Conservation (phyloP, 805 yeast genomes). For the Lachancea sp. region DNA sequence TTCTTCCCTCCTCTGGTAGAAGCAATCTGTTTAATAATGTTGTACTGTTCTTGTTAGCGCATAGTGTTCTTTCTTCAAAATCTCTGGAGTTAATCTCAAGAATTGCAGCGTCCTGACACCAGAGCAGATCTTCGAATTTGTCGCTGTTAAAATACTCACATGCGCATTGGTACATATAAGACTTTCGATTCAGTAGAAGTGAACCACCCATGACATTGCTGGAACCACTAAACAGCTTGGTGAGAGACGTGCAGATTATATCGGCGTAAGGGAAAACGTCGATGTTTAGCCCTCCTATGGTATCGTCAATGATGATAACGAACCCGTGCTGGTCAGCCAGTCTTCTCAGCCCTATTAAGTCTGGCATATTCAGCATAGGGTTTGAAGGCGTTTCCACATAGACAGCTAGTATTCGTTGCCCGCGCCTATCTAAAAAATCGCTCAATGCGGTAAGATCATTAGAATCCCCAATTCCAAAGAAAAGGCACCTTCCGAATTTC, state of each 20-base stretch:
- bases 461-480: slow-evolving; percentile 78
- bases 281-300: slow-evolving; percentile 67
- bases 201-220: slow-evolving; percentile 95
- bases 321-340: slow-evolving; percentile 62
- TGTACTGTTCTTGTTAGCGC: slow-evolving; percentile 49
- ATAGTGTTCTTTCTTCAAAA: slow-evolving; percentile 54
- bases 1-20: slow-evolving; percentile 33
- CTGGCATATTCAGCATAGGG: slow-evolving; percentile 77
- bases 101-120: slow-evolving; percentile 93
- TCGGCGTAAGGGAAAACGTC: slow-evolving; percentile 81
- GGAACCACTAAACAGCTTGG: slow-evolving; percentile 91
- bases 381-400: slow-evolving; percentile 91
- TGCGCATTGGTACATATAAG: slow-evolving; percentile 44
- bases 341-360: slow-evolving; percentile 51
- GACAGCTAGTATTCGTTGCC: slow-evolving; percentile 48
- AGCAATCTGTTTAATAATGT: slow-evolving; percentile 48
- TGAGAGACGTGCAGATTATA: slow-evolving; percentile 76
- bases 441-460: slow-evolving; percentile 59
- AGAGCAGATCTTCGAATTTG: slow-evolving; percentile 64
- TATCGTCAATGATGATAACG: slow-evolving; percentile 78
- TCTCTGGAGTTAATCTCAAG: slow-evolving; percentile 92
- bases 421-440: slow-evolving; percentile 45
- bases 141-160: slow-evolving; percentile 36
- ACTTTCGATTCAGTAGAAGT: slow-evolving; percentile 64
- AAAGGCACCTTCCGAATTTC: slow-evolving; percentile 76